Percentiles rank a stretch among this genome's conserved stretches.
Conservation (phyloP, 202 grass and related monocot genomes). For the Panicum virgatum region DNA sequence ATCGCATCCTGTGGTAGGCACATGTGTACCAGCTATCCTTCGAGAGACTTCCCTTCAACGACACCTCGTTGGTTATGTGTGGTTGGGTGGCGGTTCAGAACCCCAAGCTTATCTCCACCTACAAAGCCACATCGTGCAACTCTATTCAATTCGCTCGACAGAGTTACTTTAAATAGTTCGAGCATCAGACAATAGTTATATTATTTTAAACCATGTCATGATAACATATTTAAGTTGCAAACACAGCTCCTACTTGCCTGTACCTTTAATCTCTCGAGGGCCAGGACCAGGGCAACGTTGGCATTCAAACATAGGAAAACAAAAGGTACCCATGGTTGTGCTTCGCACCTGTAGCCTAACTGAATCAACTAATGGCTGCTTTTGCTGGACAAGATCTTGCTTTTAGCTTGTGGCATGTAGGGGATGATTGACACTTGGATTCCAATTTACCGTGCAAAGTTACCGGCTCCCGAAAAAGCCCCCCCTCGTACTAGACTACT, state of each 20-base stretch:
- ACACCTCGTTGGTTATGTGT: neutral
- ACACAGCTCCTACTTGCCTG: neutral
- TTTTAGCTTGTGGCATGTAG: constrained; percentile 5
- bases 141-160: neutral
- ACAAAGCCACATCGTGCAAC: accelerated
- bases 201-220: neutral
- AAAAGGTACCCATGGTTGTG: constrained; percentile 9
- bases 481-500: neutral
- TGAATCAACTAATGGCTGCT: neutral
- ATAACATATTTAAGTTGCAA: neutral
- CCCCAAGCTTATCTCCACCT: neutral
- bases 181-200: neutral
- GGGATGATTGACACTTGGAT: constrained; percentile 46
- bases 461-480: neutral
- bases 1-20: neutral
- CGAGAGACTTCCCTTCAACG: neutral
- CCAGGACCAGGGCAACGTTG: neutral
- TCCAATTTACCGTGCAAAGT: constrained; percentile 12
- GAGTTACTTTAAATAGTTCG: neutral
- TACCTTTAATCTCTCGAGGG: neutral
- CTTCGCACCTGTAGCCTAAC: neutral
- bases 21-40: neutral
- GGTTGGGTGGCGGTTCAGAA: neutral
- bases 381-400: constrained; percentile 35
- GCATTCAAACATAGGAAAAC: constrained; percentile 31